phyloP scores from a whole-genome alignment of 371 early-diverging fungal species.

The Apophysomyces sp. region DNA sequence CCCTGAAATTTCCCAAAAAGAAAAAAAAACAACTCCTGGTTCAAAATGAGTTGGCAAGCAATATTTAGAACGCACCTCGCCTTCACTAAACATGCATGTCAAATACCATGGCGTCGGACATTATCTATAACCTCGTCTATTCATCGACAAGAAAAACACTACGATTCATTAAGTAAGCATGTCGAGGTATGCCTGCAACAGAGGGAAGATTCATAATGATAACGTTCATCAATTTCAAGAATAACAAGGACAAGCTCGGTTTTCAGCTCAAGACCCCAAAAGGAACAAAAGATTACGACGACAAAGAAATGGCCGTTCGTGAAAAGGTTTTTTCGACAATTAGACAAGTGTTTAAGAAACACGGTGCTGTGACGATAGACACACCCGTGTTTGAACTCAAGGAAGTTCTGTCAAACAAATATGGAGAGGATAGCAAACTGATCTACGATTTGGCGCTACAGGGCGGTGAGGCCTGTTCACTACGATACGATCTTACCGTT shows the following conservation, averaged over 20 bases:
- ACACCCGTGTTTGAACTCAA: slow-evolving; percentile 99
- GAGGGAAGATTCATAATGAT: too few relatives aligned
- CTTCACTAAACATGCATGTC: not conserved
- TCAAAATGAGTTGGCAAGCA: not conserved
- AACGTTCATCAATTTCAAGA: too few relatives aligned
- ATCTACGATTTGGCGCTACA: slow-evolving; percentile 99
- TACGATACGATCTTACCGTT: slow-evolving; percentile 99
- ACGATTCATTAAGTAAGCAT: not conserved
- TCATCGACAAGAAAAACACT: not conserved
- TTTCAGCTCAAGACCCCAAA: slow-evolving; percentile 23
- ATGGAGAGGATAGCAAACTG: slow-evolving; percentile 99
- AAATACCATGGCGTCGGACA: not conserved
- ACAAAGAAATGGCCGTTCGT: slow-evolving; percentile 94
- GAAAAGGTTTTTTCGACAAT: slow-evolving; percentile 90
- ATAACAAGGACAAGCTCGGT: not conserved
- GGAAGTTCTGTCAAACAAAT: slow-evolving; percentile 98
- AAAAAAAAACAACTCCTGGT: too few relatives aligned
- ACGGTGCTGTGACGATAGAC: slow-evolving; percentile 98
- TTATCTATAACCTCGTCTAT: not conserved
- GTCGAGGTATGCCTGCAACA: too few relatives aligned
- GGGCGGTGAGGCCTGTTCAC: slow-evolving; percentile 97
- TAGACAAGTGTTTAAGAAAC: slow-evolving; percentile 86
- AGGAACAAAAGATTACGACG: slow-evolving; percentile 97
- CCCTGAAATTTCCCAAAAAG: too few relatives aligned
- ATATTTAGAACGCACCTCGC: not conserved